These are phyloP conservation scores for Davidsoniella virescens DNA, from an alignment of 2,329 filamentous ascomycete species.

Conservation along the genomic window DNA sequence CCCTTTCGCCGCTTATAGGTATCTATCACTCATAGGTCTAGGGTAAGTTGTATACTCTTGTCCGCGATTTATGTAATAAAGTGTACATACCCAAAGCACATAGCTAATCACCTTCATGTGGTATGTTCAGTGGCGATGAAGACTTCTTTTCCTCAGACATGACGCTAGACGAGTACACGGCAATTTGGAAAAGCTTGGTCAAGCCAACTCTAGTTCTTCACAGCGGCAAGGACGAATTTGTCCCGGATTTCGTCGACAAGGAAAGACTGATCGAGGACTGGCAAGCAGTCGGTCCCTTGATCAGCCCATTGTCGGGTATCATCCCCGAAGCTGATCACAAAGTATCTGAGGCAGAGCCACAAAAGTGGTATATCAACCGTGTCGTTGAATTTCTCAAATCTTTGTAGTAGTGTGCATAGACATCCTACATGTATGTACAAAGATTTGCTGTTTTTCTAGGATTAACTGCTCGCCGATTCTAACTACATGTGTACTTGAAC, in stretches of 20 bases:
- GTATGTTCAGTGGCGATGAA: slow-evolving; percentile 46
- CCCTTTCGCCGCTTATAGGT: slow-evolving; percentile 37
- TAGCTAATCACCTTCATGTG: neutral
- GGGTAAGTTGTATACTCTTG: slow-evolving; percentile 27
- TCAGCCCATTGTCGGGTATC: slow-evolving; percentile 33
- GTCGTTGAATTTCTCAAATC: slow-evolving; percentile 30
- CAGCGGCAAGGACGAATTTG: slow-evolving; percentile 49
- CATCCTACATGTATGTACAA: neutral
- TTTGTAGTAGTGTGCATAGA: slow-evolving; percentile 9
- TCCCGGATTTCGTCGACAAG: slow-evolving; percentile 43
- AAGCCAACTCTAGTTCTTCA: slow-evolving; percentile 48
- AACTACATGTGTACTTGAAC: too few relatives aligned
- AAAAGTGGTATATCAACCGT: slow-evolving; percentile 32
- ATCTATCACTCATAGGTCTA: slow-evolving; percentile 31
- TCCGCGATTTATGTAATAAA: neutral
- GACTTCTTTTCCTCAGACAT: slow-evolving; percentile 80
- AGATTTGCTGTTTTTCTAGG: neutral
- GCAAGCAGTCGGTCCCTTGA: slow-evolving; percentile 28
- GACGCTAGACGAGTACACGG: slow-evolving; percentile 26
- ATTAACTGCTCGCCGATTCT: neutral
- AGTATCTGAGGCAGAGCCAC: slow-evolving; percentile 29
- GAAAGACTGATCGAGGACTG: slow-evolving; percentile 40
- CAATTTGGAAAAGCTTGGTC: slow-evolving; percentile 49
- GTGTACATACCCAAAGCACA: neutral
- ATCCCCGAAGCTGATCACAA: slow-evolving; percentile 38